Conservation (phyloP, 495 filamentous ascomycete species). For the Polyplosphaeria fusca region DNA sequence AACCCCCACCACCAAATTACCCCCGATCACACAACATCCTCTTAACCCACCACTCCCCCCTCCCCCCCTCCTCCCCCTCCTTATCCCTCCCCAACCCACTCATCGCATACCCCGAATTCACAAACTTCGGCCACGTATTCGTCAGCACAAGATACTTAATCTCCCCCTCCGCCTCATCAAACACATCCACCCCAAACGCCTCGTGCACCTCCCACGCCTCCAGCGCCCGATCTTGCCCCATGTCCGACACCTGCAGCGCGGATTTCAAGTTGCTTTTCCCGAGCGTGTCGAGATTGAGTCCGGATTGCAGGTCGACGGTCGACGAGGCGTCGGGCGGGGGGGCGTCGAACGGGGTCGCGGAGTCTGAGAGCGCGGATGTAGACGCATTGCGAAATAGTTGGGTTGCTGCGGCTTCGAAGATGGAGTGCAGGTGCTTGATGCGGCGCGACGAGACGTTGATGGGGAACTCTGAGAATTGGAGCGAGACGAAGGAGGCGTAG, state of each 20-base stretch:
- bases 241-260: conserved; percentile 3
- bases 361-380: background rate
- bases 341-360: conserved; percentile 12
- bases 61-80: background rate
- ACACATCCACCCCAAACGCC: conserved; percentile 52
- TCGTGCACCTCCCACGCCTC: conserved; percentile 45
- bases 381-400: conserved; percentile 16
- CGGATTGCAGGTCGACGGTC: conserved; percentile 9
- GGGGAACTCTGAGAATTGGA: conserved; percentile 57
- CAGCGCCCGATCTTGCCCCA: conserved; percentile 20
- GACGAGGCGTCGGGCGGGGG: background rate
- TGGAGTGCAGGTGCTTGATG: conserved; percentile 46
- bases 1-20: background rate
- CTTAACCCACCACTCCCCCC: background rate
- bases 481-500: conserved; percentile 55
- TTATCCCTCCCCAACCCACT: conserved; percentile 10
- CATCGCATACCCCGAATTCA: conserved; percentile 35
- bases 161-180: conserved; percentile 57
- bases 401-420: conserved; percentile 46
- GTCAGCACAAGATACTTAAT: conserved; percentile 68
- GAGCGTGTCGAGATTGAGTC: conserved; percentile 13
- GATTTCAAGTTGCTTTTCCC: conserved; percentile 14
- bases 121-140: conserved; percentile 69
- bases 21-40: background rate
- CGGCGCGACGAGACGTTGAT: conserved; percentile 59